Evolutionary conservation across 73 alveolate genomes (phyloP), one percentile per base, ranked within the genome.

Genomic region (Paramecium bursaria): DNA sequence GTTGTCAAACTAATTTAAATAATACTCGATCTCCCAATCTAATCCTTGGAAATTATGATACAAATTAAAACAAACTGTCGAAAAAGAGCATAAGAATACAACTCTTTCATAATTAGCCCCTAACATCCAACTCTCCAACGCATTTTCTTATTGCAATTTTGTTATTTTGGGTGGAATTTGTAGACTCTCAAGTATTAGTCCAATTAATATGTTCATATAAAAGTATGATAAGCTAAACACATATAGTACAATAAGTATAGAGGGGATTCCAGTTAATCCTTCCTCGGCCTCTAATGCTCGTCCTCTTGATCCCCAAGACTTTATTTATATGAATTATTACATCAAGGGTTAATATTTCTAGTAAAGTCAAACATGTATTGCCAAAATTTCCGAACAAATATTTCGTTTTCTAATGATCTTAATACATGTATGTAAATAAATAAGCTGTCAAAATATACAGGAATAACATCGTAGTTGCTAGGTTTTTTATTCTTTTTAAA

Each of bases 271-370:
- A 9, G 82, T 67, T 39, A 39, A 67, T 15, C 82, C 82, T 35
- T 21, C 53, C 7, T 67, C 2, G 11, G 33, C 26, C 44, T 67
- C 82, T 42, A 67, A 42, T 6, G 44, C 50, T 67, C 82, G 33
- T 67, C 82, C 82, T 35, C 82, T 23, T 31, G 82, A 67, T 13
- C 82, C 82, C 82, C 82, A 67, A 0, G 60, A 33, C 82, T 67
- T 30, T 15, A 15, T 7, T 15, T 67, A 3, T 19, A 57, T 10
- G 7, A 39, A 14, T 30, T 15, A 39, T 25, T 67, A 67, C 82
- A 67, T 67, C 82, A 21, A 67, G 27, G 0, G 82, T 67, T 44
- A 67, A 42, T 35, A 67, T 42, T 39, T 67, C 82, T 17, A 67
- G 27, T 35, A 67, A 19, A 2, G 82, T 67, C 0, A 67, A 25